phyloP scores from a whole-genome alignment of 2,329 filamentous ascomycete species.

The Penicillium thymicola region DNA sequence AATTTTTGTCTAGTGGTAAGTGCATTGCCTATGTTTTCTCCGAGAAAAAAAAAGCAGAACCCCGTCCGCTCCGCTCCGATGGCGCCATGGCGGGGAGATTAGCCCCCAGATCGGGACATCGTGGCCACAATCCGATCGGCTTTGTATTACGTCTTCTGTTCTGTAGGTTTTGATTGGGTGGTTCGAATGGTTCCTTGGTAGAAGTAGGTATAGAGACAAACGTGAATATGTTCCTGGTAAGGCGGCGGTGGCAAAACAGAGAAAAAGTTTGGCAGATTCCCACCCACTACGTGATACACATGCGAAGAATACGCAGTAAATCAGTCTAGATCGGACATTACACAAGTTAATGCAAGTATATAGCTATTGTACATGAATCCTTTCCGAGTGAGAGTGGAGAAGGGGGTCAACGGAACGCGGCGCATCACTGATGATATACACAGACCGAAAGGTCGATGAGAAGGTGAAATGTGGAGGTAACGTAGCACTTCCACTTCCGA shows the following conservation, averaged over 20 bases:
- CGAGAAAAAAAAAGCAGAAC: slow-evolving; percentile 5
- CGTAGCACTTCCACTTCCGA: background rate
- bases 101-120: slow-evolving; percentile 1
- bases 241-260: slow-evolving; percentile 20
- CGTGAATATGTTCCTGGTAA: background rate
- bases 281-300: background rate
- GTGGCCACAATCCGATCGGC: background rate
- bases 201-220: background rate
- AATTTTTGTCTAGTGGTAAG: background rate
- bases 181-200: background rate
- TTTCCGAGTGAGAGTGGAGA: slow-evolving; percentile 26
- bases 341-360: slow-evolving; percentile 22
- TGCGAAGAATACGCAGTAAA: background rate
- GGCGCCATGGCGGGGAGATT: slow-evolving; percentile 25
- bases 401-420: slow-evolving; percentile 10
- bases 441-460: slow-evolving; percentile 14
- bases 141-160: background rate
- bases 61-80: slow-evolving; percentile 19
- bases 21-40: background rate
- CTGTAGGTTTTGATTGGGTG: background rate
- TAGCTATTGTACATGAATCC: slow-evolving; percentile 25
- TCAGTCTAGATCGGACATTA: slow-evolving; percentile 8
- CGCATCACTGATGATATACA: slow-evolving; percentile 23
- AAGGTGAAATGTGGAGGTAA: background rate
- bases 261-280: background rate